phyloP scores from a whole-genome alignment of 2,329 filamentous ascomycete species.

The Amesomyces nigricolor region DNA sequence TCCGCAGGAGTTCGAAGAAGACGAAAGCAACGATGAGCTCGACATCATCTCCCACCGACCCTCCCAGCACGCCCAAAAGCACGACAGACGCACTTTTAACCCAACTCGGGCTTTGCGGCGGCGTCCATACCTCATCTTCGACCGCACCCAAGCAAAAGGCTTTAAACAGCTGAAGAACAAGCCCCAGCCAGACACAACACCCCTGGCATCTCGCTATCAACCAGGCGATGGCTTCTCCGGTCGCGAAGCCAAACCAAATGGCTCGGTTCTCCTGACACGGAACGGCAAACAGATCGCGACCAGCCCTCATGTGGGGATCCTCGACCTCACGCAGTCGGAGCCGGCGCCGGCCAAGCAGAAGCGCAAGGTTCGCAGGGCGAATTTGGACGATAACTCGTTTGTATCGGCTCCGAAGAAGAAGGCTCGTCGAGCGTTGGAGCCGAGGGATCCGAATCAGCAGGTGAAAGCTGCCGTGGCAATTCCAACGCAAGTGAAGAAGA shows the following conservation, averaged over 20 bases:
- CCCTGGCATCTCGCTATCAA: background rate
- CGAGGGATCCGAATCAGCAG: slow-evolving; percentile 5
- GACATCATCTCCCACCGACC: background rate
- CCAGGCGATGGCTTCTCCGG: slow-evolving; percentile 26
- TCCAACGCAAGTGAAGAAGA: background rate
- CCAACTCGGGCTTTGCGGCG: slow-evolving; percentile 7
- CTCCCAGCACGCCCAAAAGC: background rate
- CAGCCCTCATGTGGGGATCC: slow-evolving; percentile 12
- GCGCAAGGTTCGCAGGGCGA: background rate
- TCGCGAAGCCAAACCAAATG: slow-evolving; percentile 20
- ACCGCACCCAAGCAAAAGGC: slow-evolving; percentile 18
- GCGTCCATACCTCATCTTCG: slow-evolving; percentile 22
- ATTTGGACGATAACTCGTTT: slow-evolving; percentile 15
- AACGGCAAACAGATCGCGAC: slow-evolving; percentile 13
- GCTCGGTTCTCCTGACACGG: slow-evolving; percentile 13
- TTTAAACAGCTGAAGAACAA: slow-evolving; percentile 23
- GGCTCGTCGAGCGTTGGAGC: background rate
- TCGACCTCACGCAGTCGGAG: slow-evolving; percentile 24
- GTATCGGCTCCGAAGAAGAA: slow-evolving; percentile 5
- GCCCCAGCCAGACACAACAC: background rate
- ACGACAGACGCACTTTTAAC: slow-evolving; percentile 1
- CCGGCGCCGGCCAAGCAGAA: background rate
- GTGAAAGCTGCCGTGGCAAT: background rate
- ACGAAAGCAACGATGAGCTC: slow-evolving; percentile 10
- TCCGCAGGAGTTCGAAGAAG: background rate